phyloP scores from a whole-genome alignment of 495 filamentous ascomycete species.

The Monascus purpureus region DNA sequence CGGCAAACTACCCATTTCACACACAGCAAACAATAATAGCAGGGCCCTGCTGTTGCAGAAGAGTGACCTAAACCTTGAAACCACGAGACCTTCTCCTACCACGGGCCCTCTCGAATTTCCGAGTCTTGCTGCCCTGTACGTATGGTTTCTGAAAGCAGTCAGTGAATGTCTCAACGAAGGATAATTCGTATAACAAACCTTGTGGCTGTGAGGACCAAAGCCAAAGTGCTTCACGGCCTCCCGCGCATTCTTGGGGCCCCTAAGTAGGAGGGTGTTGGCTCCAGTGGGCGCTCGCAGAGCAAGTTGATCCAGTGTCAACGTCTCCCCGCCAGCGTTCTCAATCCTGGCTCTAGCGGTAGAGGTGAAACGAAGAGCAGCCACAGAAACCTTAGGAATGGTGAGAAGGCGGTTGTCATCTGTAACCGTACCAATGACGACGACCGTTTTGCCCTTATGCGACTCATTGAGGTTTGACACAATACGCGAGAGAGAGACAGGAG shows the following conservation, averaged over 20 bases:
- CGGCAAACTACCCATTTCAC: too few relatives aligned
- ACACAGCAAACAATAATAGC: too few relatives aligned
- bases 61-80: constrained; percentile 96
- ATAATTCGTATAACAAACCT: constrained; percentile 42
- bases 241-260: constrained; percentile 90
- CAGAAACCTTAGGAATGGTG: constrained; percentile 72
- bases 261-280: constrained; percentile 83
- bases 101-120: constrained; percentile 98
- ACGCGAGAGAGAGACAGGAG: constrained; percentile 83
- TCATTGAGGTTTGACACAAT: constrained; percentile 55
- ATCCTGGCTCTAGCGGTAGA: constrained; percentile 90
- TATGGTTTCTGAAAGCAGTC: constrained; percentile 64
- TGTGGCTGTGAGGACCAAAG: constrained; percentile 90
- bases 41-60: too few relatives aligned
- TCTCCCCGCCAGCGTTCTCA: constrained; percentile 82
- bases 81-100: constrained; percentile 88
- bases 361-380: constrained; percentile 92
- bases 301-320: constrained; percentile 88
- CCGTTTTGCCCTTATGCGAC: constrained; percentile 69
- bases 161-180: constrained; percentile 6
- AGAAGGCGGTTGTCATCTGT: constrained; percentile 94
- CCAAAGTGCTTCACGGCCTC: constrained; percentile 99
- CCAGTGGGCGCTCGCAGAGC: constrained; percentile 87
- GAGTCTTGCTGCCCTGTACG: constrained; percentile 80
- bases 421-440: constrained; percentile 84